Evolutionary conservation across 345 rosid species (phyloP), one percentile per base, ranked within the genome.

Genomic region (Mangifera indica): DNA sequence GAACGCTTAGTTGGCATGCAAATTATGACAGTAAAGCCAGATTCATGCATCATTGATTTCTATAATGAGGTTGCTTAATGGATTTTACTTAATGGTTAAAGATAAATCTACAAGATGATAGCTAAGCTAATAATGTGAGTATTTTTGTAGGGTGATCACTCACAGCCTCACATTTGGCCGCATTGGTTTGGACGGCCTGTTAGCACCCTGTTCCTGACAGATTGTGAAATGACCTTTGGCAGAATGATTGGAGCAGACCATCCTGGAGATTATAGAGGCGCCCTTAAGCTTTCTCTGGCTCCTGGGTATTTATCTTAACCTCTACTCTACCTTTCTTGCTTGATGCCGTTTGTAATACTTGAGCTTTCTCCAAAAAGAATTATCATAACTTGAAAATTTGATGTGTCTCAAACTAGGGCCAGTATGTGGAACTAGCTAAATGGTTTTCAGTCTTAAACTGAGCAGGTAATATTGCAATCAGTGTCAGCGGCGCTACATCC

Each of bases 171-270:
- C 63, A 74, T 81, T 74, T 95, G 81, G 77, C 93, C 87, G 42
- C 69, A 87, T 26, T 92, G 93, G 94, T 93, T 82, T 75, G 97
- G 91, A 74, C 85, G 87, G 79, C 97, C 99, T 0, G 81, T 95
- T 46, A 73, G 84, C 37, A 32, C 86, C 72, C 82, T 95, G 77
- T 86, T 83, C 76, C 81, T 95, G 87, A 89, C 94, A 7, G 97
- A 91, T 73, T 88, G 97, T 55, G 94, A 91, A 59, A 66, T 91
- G 69, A 85, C 93, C 59, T 93, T 95, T 70, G 98, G 98, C 59
- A 86, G 88, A 79, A 78, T 71, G 69, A 86, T 95, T 21, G 75
- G 67, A 44, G 20, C 59, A 57, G 87, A 89, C 72, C 87, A 83
- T 74, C 94, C 90, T 3, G 98, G 98, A 26, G 95, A 89, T 69